phyloP scores from a whole-genome alignment of 2,329 filamentous ascomycete genomes.

The Basipetospora chlamydospora region DNA sequence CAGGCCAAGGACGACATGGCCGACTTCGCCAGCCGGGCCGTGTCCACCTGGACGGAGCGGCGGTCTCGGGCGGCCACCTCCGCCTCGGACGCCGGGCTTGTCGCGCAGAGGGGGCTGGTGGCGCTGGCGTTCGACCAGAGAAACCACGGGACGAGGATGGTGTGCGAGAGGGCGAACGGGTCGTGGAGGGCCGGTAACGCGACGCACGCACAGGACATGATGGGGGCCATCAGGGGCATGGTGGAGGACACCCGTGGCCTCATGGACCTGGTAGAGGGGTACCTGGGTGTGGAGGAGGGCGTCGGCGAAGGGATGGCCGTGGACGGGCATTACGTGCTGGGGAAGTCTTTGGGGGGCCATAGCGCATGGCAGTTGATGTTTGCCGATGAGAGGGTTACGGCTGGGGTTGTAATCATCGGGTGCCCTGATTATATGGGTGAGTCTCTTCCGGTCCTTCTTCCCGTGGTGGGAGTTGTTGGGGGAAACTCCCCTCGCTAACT shows the following conservation, averaged over 20 bases:
- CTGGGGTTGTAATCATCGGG: constrained; percentile 68
- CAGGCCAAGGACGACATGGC: constrained; percentile 60
- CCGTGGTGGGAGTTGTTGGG: background rate
- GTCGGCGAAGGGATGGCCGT: constrained; percentile 16
- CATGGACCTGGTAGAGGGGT: constrained; percentile 65
- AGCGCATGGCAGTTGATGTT: constrained; percentile 74
- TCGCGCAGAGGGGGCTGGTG: too few species aligned
- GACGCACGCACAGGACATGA: constrained; percentile 85
- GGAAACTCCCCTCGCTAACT: too few species aligned
- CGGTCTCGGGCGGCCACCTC: constrained; percentile 12
- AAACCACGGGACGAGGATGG: constrained; percentile 68
- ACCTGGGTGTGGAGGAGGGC: constrained; percentile 30
- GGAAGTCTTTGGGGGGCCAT: constrained; percentile 78
- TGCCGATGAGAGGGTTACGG: constrained; percentile 62
- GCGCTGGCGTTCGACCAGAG: constrained; percentile 82
- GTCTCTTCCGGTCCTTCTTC: constrained; percentile 12
- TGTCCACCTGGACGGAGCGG: constrained; percentile 52
- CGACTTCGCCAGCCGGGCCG: constrained; percentile 51
- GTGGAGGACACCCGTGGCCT: constrained; percentile 61
- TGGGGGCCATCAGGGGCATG: constrained; percentile 58
- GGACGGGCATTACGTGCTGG: constrained; percentile 59
- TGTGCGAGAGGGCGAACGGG: constrained; percentile 55
- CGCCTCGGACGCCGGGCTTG: constrained; percentile 13
- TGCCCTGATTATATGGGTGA: constrained; percentile 73
- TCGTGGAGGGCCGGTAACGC: constrained; percentile 68